These are phyloP conservation scores for Stephanodiscus minutulus DNA, from an alignment of 108 stramenopile genomes.

Conservation along the genomic window DNA sequence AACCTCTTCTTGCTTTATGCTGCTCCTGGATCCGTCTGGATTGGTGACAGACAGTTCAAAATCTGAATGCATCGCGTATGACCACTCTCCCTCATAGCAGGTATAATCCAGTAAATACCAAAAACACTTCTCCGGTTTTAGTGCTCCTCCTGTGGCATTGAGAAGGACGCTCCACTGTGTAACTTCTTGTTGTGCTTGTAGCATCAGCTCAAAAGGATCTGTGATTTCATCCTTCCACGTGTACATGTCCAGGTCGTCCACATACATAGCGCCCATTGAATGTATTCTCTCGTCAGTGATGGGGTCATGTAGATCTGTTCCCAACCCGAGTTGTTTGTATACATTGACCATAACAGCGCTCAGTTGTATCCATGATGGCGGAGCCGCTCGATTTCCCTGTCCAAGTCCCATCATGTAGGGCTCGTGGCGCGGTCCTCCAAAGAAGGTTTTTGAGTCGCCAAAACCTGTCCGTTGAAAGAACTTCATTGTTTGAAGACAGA, in stretches of 20 bases:
- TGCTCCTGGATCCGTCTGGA: not conserved
- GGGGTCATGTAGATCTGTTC: not conserved
- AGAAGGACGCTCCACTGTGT: not conserved
- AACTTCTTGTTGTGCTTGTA: not conserved
- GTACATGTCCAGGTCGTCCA: not conserved
- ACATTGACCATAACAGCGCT: not conserved
- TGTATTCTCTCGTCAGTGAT: not conserved
- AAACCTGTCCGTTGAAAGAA: too few relatives aligned
- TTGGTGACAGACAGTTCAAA: not conserved
- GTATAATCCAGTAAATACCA: not conserved
- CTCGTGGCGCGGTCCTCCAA: not conserved
- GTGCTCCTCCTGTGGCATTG: constrained; percentile 5
- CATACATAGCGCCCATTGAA: not conserved
- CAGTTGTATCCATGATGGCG: not conserved
- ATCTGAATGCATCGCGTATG: not conserved
- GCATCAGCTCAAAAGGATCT: not conserved
- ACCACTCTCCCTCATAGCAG: constrained; percentile 6
- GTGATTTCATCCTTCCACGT: not conserved
- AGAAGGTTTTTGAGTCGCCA: too few relatives aligned
- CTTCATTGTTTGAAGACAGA: too few relatives aligned
- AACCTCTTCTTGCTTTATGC: not conserved
- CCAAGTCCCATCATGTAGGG: not conserved
- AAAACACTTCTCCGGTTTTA: constrained; percentile 9
- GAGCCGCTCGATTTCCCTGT: not conserved
- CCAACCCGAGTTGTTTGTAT: not conserved